A percentile compares a stretch with the other conserved stretches of the same genome.
These are phyloP conservation scores for Blattamonas nauphoetae DNA, from an alignment of 78 protist species.

Conservation along the genomic window DNA sequence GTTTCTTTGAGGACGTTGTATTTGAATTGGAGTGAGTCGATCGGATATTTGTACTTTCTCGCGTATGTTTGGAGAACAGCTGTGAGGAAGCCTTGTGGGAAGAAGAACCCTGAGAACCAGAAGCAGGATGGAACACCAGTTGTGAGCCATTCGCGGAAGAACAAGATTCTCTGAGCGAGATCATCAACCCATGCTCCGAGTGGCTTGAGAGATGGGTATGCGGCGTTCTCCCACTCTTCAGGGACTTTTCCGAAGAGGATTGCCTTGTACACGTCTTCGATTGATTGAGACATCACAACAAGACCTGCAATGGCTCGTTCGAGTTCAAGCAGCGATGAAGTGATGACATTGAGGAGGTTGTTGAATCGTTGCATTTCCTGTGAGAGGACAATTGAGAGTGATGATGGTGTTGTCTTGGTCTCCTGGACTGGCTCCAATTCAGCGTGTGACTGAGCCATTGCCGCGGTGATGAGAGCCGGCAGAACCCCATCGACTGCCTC, in stretches of 20 bases:
- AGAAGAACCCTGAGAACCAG: constrained; percentile 53
- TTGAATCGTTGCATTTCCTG: constrained; percentile 37
- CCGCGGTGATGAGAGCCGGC: background rate
- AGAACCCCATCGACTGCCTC: background rate
- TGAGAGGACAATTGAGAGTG: constrained; percentile 9
- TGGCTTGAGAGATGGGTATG: constrained; percentile 50
- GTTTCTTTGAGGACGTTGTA: background rate
- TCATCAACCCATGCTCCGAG: constrained; percentile 50
- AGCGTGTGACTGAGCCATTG: background rate
- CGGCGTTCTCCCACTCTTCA: constrained; percentile 19
- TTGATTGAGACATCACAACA: constrained; percentile 49
- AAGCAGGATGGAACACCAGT: constrained; percentile 36
- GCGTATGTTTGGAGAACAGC: constrained; percentile 27
- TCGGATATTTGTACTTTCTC: background rate
- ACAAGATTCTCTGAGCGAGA: constrained; percentile 32
- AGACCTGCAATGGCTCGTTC: constrained; percentile 46
- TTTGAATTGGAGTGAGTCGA: constrained; percentile 15
- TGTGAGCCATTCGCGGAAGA: constrained; percentile 36
- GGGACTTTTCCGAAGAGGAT: constrained; percentile 34
- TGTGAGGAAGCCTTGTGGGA: constrained; percentile 36
- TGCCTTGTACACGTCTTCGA: constrained; percentile 9
- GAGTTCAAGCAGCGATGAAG: constrained; percentile 27
- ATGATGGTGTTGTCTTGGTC: background rate
- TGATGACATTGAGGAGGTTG: constrained; percentile 27
- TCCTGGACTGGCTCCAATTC: background rate